Percentiles rank a stretch among this genome's conserved stretches.
These are phyloP conservation scores for Termitomyces sp. DNA, from an alignment of 1,284 basidiomycete species.

Conservation along the genomic window DNA sequence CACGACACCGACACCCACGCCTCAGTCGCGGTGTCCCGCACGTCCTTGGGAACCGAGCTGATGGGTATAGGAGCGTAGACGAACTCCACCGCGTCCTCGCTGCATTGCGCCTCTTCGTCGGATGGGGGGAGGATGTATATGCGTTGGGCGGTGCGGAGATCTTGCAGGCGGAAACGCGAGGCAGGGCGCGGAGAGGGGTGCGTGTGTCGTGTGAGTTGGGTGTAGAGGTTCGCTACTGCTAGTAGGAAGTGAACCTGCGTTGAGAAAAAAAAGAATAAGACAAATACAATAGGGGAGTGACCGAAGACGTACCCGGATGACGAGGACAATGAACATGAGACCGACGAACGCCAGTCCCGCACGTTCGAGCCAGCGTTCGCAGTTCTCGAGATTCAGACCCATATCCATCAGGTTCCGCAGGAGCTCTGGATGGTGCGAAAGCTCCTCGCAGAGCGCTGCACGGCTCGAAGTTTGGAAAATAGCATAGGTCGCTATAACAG, in stretches of 20 bases:
- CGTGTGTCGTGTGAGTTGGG: conserved; percentile 42
- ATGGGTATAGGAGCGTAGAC: conserved; percentile 70
- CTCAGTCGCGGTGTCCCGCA: conserved; percentile 56
- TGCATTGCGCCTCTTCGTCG: conserved; percentile 17
- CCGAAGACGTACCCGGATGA: conserved; percentile 56
- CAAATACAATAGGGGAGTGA: conserved; percentile 10
- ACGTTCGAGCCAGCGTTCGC: conserved; percentile 70
- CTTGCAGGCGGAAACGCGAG: conserved; percentile 22
- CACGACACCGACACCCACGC: conserved; percentile 60
- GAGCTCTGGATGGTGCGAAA: conserved; percentile 67
- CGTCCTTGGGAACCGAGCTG: conserved; percentile 43
- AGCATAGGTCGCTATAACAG: conserved; percentile 51
- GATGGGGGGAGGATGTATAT: conserved; percentile 51
- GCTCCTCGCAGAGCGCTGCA: conserved; percentile 62
- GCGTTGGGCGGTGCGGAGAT: conserved; percentile 34
- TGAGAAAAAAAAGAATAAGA: conserved; percentile 1
- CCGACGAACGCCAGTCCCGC: conserved; percentile 54
- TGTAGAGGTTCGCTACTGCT: conserved; percentile 60
- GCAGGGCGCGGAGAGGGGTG: conserved; percentile 19
- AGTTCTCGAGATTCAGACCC: conserved; percentile 71
- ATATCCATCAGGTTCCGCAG: conserved; percentile 66
- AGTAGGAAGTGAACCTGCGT: conserved; percentile 67
- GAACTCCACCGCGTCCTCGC: conserved; percentile 31
- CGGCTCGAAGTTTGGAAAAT: conserved; percentile 54
- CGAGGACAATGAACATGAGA: conserved; percentile 55